Evolutionary conservation across 208 protist genomes (phyloP).

Genomic region (Leishmania tarentolae): DNA sequence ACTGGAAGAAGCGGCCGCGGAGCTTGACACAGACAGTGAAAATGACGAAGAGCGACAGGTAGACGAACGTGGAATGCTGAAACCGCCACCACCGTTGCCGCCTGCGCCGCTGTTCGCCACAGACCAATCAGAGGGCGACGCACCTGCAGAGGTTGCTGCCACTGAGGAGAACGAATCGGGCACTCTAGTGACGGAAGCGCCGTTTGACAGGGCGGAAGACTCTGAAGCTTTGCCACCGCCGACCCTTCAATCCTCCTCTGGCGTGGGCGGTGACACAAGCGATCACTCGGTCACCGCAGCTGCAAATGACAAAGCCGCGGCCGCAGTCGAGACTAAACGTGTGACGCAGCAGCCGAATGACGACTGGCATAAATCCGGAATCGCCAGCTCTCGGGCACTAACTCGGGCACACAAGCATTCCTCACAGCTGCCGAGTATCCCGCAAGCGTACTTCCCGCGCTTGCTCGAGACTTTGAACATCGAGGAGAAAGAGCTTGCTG

Average conservation of each 20-base stretch:
- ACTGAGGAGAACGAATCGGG: background rate
- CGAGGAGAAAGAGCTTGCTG: conserved; percentile 7
- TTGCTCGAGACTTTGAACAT: background rate
- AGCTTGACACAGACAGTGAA: conserved; percentile 17
- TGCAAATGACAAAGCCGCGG: background rate
- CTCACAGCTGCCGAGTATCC: background rate
- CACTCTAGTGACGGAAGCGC: background rate
- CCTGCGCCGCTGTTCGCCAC: background rate
- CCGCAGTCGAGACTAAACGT: background rate
- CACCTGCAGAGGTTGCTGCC: too few relatives aligned
- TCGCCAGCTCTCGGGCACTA: background rate
- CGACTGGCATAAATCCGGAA: background rate
- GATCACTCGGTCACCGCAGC: background rate
- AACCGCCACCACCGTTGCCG: conserved; percentile 5
- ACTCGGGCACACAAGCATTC: background rate
- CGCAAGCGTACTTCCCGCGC: conserved; percentile 18
- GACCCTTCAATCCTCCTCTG: background rate
- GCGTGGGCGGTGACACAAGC: background rate
- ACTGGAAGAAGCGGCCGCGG: background rate
- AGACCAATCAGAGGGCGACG: background rate
- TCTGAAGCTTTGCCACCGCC: background rate
- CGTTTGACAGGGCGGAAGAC: background rate
- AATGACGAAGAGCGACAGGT: conserved; percentile 4
- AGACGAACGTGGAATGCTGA: conserved; percentile 16
- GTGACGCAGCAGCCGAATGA: background rate